A percentile compares a stretch with the other conserved stretches of the same genome.
These are phyloP conservation scores for Olyra latifolia DNA, from an alignment of 176 grass and related monocot species.

Conservation along the genomic window DNA sequence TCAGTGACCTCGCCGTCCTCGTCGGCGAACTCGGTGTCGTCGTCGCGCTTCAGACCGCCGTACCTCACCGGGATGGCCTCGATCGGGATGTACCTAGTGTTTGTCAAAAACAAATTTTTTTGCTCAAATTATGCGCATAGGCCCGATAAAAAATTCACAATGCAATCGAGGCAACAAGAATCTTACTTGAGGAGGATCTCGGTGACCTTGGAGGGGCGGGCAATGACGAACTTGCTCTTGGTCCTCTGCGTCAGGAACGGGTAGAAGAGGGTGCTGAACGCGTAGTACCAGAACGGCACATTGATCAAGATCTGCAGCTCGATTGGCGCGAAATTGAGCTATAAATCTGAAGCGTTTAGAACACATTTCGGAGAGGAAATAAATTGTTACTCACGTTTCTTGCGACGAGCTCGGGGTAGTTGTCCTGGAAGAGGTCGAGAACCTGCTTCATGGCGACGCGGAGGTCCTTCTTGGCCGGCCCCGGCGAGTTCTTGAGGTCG, in stretches of 20 bases:
- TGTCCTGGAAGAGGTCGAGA: conserved; percentile 89
- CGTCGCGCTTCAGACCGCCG: conserved; percentile 81
- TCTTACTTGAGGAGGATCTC: conserved; percentile 97
- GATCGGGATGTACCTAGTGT: conserved; percentile 67
- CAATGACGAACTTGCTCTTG: conserved; percentile 91
- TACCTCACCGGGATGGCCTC: conserved; percentile 82
- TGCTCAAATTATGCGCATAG: neutral
- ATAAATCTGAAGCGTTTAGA: neutral
- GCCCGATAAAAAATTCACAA: neutral
- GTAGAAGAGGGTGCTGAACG: conserved; percentile 76
- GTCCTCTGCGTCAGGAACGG: conserved; percentile 96
- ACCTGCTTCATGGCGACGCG: conserved; percentile 74
- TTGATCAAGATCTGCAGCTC: conserved; percentile 88
- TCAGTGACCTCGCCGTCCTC: conserved; percentile 55
- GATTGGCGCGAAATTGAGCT: neutral
- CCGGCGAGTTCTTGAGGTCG: conserved; percentile 67
- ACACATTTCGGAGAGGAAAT: neutral
- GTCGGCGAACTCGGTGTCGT: conserved; percentile 51
- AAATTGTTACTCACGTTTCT: conserved; percentile 64
- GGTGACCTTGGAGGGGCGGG: conserved; percentile 69
- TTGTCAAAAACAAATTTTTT: no score
- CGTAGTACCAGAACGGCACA: conserved; percentile 96
- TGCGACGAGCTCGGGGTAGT: conserved; percentile 94
- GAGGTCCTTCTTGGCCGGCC: conserved; percentile 79
- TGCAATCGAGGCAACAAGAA: neutral